These are phyloP conservation scores for Limnomonas spitsbergensis DNA, from an alignment of 139 green algal genomes.

Conservation along the genomic window DNA sequence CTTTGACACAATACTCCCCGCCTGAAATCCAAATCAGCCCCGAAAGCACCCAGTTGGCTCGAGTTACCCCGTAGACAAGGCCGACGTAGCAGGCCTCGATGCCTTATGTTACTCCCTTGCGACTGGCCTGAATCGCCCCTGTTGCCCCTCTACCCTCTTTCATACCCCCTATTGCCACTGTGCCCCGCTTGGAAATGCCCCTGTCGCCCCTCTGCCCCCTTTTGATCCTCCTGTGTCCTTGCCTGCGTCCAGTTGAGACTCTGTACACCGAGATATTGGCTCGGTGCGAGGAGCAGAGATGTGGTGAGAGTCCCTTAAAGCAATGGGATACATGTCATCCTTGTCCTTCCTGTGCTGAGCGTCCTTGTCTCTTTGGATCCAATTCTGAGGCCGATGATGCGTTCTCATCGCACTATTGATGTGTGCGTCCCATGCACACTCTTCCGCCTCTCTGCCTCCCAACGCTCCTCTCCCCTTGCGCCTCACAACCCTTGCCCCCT, in stretches of 20 bases:
- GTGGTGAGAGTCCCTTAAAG: conserved; percentile 19
- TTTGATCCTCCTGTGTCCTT: not conserved
- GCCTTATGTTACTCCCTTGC: not conserved
- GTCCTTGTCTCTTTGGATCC: not conserved
- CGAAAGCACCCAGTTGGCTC: too few species aligned
- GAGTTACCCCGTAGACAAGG: too few species aligned
- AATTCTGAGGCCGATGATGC: not conserved
- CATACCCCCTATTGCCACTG: too few species aligned
- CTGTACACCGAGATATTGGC: conserved; percentile 30
- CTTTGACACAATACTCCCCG: too few species aligned
- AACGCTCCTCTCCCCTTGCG: too few species aligned
- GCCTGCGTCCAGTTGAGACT: not conserved
- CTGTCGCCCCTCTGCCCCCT: too few species aligned
- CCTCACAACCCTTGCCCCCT: not conserved
- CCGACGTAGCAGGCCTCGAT: too few species aligned
- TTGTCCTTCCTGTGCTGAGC: not conserved
- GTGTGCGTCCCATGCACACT: not conserved
- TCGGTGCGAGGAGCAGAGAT: conserved; percentile 20
- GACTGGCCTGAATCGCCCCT: not conserved
- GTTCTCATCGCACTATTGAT: not conserved
- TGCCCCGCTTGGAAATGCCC: too few species aligned
- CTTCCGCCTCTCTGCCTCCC: not conserved
- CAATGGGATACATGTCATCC: not conserved
- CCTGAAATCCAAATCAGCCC: too few species aligned
- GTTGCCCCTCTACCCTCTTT: too few species aligned